These are phyloP conservation scores for Erysiphe neolycopersici DNA, from an alignment of 2,329 filamentous ascomycete genomes.

Conservation along the genomic window DNA sequence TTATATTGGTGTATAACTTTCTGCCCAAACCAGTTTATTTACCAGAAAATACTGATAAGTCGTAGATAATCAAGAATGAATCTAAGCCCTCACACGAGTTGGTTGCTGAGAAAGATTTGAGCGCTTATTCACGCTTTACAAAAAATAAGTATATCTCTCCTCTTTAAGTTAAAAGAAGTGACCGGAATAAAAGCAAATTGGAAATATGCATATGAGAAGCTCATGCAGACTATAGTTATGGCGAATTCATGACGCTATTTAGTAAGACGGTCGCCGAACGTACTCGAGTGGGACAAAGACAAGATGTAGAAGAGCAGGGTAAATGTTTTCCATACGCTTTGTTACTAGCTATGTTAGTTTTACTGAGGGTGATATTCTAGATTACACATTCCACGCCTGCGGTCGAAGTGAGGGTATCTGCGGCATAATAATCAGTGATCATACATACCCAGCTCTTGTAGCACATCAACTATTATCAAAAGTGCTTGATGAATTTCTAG, in stretches of 20 bases:
- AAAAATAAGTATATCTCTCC: constrained; percentile 28
- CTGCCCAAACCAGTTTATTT: constrained; percentile 3
- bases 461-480: constrained; percentile 74
- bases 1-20: constrained; percentile 47
- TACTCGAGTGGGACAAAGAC: constrained; percentile 53
- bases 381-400: constrained; percentile 57
- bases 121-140: constrained; percentile 57
- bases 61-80: constrained; percentile 59
- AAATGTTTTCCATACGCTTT: constrained; percentile 7
- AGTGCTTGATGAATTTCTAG: constrained; percentile 64
- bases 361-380: constrained; percentile 11
- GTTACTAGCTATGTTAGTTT: too few species aligned
- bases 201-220: neutral
- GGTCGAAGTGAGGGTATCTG: constrained; percentile 47
- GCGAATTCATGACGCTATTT: constrained; percentile 58
- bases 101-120: constrained; percentile 49
- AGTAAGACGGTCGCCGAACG: constrained; percentile 68
- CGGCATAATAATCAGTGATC: constrained; percentile 52
- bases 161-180: neutral
- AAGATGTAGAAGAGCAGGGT: constrained; percentile 67
- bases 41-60: constrained; percentile 9
- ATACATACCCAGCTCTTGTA: constrained; percentile 49
- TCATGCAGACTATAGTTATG: constrained; percentile 16
- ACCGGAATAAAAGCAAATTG: neutral
- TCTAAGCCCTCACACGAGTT: constrained; percentile 52